A percentile compares a stretch with the other conserved stretches of the same genome.
phyloP scores from a whole-genome alignment of 2,329 filamentous ascomycete species.

The Pseudogymnoascus sp. region DNA sequence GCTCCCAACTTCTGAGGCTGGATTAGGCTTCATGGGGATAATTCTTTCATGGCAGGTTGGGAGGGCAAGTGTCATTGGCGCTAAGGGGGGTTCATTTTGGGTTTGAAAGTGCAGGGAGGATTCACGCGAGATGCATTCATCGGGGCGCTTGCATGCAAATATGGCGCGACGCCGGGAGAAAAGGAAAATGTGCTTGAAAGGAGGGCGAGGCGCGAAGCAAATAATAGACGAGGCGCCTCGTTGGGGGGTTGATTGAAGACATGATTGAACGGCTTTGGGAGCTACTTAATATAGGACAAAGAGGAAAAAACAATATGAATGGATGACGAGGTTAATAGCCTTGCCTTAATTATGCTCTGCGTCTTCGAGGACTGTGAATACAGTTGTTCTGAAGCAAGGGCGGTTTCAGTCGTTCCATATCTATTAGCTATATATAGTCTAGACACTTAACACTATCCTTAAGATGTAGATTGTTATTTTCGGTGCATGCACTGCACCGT shows the following conservation, averaged over 20 bases:
- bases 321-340: not conserved
- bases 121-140: not conserved
- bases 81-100: not conserved
- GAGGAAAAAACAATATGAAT: constrained; percentile 5
- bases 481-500: not conserved
- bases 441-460: not conserved
- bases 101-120: not conserved
- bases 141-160: not conserved
- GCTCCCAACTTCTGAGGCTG: not conserved
- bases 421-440: not conserved
- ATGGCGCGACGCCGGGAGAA: not conserved
- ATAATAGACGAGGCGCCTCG: constrained; percentile 3
- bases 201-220: not conserved
- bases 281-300: constrained; percentile 3
- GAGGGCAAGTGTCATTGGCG: not conserved
- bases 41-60: constrained; percentile 8
- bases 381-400: not conserved
- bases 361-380: not conserved
- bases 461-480: not conserved
- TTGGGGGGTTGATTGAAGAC: not conserved
- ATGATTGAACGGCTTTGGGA: constrained; percentile 6
- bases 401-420: not conserved
- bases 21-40: not conserved
- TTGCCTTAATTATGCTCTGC: not conserved
- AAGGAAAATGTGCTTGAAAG: not conserved